Conservation (phyloP, 129 eudicot genomes). For the Artemisia argyi region DNA sequence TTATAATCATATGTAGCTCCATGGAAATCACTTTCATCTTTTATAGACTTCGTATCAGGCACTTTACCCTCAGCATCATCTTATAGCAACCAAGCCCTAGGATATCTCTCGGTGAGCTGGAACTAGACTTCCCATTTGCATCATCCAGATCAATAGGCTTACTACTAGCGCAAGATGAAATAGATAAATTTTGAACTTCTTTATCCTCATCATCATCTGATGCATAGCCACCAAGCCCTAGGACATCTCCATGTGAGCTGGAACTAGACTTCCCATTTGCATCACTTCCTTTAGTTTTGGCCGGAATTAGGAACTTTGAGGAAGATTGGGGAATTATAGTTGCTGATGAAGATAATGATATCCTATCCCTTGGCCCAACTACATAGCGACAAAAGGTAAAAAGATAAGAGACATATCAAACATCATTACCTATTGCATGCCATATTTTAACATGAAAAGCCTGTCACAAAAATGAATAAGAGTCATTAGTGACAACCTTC, state of each 20-base stretch:
- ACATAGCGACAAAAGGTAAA: constrained; percentile 20
- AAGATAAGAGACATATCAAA: background rate
- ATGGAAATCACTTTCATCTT: constrained; percentile 28
- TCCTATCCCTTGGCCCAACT: constrained; percentile 38
- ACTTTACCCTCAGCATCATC: constrained; percentile 45
- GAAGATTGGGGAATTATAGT: constrained; percentile 53
- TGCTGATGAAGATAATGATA: constrained; percentile 20
- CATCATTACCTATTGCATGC: background rate
- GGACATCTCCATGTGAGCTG: constrained; percentile 62
- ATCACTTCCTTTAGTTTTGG: constrained; percentile 28
- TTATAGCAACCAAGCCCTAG: too few relatives aligned
- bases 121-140: too few relatives aligned
- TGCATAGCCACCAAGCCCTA: constrained; percentile 87
- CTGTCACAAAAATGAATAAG: background rate
- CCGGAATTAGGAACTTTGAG: constrained; percentile 54
- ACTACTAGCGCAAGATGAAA: background rate
- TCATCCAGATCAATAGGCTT: background rate
- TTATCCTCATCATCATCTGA: constrained; percentile 59
- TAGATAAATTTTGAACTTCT: too few relatives aligned
- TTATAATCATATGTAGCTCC: constrained; percentile 24
- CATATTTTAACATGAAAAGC: constrained; percentile 4
- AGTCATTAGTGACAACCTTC: too few relatives aligned
- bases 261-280: constrained; percentile 55
- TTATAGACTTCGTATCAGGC: constrained; percentile 13
- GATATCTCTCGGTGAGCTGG: constrained; percentile 8